These are phyloP conservation scores for Cystobasidium sp. DNA, from an alignment of 1,284 basidiomycete genomes.

Conservation along the genomic window DNA sequence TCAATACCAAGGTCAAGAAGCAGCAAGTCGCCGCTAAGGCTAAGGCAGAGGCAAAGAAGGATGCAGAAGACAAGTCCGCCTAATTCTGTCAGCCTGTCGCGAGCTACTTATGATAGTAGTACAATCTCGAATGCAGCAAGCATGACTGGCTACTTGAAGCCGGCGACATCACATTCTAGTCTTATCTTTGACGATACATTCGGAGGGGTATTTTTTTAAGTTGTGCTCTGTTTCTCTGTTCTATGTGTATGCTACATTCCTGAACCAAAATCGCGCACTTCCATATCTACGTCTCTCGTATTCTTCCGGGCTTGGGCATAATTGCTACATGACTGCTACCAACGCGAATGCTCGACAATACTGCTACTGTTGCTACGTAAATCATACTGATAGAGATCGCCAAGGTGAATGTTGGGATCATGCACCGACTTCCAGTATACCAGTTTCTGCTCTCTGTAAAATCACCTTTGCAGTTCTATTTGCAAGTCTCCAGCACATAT, in stretches of 20 bases:
- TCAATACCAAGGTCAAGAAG: slow-evolving; percentile 52
- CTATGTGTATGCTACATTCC: slow-evolving; percentile 3
- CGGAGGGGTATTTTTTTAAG: too few relatives aligned
- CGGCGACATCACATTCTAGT: too few relatives aligned
- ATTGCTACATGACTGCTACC: too few relatives aligned
- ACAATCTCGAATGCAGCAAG: too few relatives aligned
- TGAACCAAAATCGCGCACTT: too few relatives aligned
- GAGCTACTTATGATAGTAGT: too few relatives aligned
- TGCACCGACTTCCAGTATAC: slow-evolving; percentile 36
- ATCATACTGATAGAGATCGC: background rate
- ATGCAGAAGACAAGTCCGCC: slow-evolving; percentile 41
- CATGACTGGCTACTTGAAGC: too few relatives aligned
- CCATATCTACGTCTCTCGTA: too few relatives aligned
- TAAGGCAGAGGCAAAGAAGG: slow-evolving; percentile 49
- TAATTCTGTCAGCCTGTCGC: background rate
- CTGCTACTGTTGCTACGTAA: background rate
- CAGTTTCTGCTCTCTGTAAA: slow-evolving; percentile 27
- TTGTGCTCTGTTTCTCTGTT: background rate
- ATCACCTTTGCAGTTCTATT: slow-evolving; percentile 29
- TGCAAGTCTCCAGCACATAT: slow-evolving; percentile 38
- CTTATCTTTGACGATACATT: too few relatives aligned
- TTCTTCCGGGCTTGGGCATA: too few relatives aligned
- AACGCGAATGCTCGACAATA: too few relatives aligned
- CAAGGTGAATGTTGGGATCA: background rate
- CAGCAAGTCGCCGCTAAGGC: slow-evolving; percentile 48